Conservation (phyloP, 495 filamentous ascomycete species). For the Xylaria sp. region DNA sequence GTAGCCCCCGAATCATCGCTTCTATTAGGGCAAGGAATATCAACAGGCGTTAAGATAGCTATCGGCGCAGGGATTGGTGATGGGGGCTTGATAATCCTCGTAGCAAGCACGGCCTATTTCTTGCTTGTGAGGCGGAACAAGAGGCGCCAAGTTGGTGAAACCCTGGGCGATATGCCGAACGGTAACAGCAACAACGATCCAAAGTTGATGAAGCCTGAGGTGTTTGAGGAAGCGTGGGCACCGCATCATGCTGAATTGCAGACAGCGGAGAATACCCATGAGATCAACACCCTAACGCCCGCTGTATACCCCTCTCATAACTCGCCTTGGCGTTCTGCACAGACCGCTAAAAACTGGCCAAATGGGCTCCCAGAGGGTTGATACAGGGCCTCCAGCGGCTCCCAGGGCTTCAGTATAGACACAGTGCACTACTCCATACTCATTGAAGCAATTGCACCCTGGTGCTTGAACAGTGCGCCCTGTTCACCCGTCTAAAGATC, state of each 20-base stretch:
- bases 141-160: background rate
- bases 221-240: background rate
- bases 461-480: background rate
- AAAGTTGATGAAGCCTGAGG: background rate
- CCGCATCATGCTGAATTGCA: constrained; percentile 8
- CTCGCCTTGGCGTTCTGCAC: constrained; percentile 6
- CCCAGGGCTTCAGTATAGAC: too few species aligned
- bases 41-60: background rate
- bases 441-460: background rate
- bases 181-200: background rate
- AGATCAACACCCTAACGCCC: background rate
- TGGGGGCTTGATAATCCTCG: background rate
- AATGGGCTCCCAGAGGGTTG: background rate
- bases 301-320: constrained; percentile 14
- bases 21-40: background rate
- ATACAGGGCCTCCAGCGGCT: background rate
- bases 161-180: background rate
- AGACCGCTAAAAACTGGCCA: background rate
- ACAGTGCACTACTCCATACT: too few species aligned
- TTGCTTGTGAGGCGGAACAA: background rate
- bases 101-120: background rate
- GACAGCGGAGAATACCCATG: background rate
- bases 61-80: constrained; percentile 4
- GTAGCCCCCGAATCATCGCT: background rate
- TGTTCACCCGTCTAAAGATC: background rate